Evolutionary conservation across 1,284 basidiomycete species (phyloP), one percentile per base, ranked within the genome.

Genomic region (Cutaneotrichosporon spelunceum): DNA sequence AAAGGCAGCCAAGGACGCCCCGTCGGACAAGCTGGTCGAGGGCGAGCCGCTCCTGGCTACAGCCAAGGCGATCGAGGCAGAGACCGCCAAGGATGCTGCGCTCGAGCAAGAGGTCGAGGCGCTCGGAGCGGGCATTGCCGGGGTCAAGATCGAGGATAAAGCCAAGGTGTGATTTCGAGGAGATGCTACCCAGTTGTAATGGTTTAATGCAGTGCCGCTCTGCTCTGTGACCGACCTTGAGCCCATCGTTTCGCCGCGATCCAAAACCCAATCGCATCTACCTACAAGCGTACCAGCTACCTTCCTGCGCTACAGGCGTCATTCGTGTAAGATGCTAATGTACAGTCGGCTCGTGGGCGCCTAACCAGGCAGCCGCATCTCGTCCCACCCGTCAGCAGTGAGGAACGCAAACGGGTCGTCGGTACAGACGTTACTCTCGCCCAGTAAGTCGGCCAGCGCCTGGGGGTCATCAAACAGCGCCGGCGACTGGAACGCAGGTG

Each of bases 361-460:
- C n/a, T n/a, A n/a, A n/a, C n/a, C n/a, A n/a, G n/a, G n/a, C n/a
- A 60, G 21, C 11, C 59, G 47, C 36, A 62, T 26, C 30, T 53
- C 39, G 10, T 66, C 64, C 64, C 64, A 66, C 9, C 61, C 64
- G 30, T 66, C 64, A 7, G 48, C 53, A 5, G 61, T 61, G 30
- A 67, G 53, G 63, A 69, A 69, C 23, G 67, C 67, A 34, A 69
- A 69, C 36, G 67, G 67, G 30, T 69, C 67, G 42, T 69, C 67
- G 13, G 67, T 69, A 3, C 61, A 56, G 1, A 67, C 60, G 16
- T 67, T 55, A 9, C 55, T 58, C 56, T 69, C 67, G 23, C 67
- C 67, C 1, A 69, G 62, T 6, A 69, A 48, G 21, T 69, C 60
- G 9, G 66, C 64, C 19, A 66, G 59, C 10, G 65, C 61, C 53